A percentile compares a stretch with the other conserved stretches of the same genome.
Evolutionary conservation across 1,284 basidiomycete species (phyloP).

Genomic region (Heliocybe sulcata): DNA sequence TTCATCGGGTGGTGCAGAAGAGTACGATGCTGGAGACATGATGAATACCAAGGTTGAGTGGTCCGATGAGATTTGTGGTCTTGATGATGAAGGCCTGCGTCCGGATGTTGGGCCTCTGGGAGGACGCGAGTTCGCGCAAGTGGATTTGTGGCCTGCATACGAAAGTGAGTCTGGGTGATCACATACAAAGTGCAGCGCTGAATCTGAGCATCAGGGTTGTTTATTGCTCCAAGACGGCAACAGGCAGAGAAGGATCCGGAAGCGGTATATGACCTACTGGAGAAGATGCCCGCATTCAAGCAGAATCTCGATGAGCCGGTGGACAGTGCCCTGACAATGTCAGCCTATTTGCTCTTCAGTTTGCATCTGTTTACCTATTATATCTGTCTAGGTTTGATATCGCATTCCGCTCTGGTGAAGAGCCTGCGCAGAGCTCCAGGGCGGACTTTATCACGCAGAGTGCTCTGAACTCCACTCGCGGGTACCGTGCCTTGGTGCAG

Average conservation of each 20-base stretch:
- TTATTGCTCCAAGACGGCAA: conserved; percentile 19
- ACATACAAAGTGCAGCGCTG: neutral
- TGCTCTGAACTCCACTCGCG: conserved; percentile 38
- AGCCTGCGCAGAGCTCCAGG: conserved; percentile 32
- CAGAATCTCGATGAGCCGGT: conserved; percentile 36
- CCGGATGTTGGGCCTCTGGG: conserved; percentile 39
- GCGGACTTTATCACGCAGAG: conserved; percentile 51
- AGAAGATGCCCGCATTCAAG: conserved; percentile 48
- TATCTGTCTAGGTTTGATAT: conserved; percentile 47
- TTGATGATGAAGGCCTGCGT: conserved; percentile 24
- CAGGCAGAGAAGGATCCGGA: conserved; percentile 24
- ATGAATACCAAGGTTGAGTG: conserved; percentile 20
- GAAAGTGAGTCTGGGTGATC: conserved; percentile 31
- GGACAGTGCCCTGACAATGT: conserved; percentile 56
- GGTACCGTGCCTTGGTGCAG: conserved; percentile 42
- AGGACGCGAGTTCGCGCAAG: conserved; percentile 32
- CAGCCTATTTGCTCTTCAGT: conserved; percentile 10
- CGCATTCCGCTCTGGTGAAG: conserved; percentile 42
- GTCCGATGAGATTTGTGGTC: conserved; percentile 31
- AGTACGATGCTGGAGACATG: neutral
- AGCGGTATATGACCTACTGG: conserved; percentile 37
- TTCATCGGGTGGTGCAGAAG: neutral
- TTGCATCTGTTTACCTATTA: conserved; percentile 2
- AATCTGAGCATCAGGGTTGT: neutral
- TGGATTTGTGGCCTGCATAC: conserved; percentile 44